Conservation (phyloP, 352 stramenopile species). For the Globisporangium viniferum region DNA sequence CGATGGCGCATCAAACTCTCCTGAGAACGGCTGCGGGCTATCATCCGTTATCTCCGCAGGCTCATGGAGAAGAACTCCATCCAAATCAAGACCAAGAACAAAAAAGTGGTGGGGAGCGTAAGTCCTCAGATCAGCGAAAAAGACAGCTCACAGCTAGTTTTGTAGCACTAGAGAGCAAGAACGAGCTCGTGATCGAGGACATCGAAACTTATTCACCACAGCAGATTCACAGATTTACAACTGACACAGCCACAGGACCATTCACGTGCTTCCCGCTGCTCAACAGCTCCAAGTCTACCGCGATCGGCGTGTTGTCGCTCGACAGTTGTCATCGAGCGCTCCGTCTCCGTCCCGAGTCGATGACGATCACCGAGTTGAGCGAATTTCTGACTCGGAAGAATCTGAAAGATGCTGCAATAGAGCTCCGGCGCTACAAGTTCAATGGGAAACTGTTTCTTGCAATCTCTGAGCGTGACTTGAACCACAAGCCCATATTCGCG, state of each 20-base stretch:
- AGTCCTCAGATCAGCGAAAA: background rate
- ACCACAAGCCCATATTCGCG: constrained; percentile 46
- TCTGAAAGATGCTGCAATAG: constrained; percentile 39
- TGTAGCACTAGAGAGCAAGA: constrained; percentile 25
- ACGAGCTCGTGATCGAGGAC: constrained; percentile 36
- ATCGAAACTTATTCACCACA: constrained; percentile 17
- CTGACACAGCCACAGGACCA: constrained; percentile 28
- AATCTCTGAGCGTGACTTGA: constrained; percentile 49
- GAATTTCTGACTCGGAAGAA: constrained; percentile 58
- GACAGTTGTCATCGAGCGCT: constrained; percentile 55
- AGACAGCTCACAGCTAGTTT: constrained; percentile 27
- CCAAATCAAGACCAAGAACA: background rate
- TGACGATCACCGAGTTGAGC: constrained; percentile 43
- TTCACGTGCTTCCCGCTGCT: constrained; percentile 59
- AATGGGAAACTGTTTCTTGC: constrained; percentile 39
- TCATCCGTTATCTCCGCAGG: background rate
- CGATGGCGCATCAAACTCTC: constrained; percentile 40
- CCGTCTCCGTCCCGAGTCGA: constrained; percentile 46
- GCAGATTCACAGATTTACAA: constrained; percentile 26
- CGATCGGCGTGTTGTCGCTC: constrained; percentile 52
- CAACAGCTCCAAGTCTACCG: background rate
- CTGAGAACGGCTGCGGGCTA: constrained; percentile 6
- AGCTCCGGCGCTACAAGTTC: constrained; percentile 42
- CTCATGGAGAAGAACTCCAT: background rate
- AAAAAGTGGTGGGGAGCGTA: background rate